Evolutionary conservation across 306 rosid species (phyloP).

Genomic region (Begonia masoniana): DNA sequence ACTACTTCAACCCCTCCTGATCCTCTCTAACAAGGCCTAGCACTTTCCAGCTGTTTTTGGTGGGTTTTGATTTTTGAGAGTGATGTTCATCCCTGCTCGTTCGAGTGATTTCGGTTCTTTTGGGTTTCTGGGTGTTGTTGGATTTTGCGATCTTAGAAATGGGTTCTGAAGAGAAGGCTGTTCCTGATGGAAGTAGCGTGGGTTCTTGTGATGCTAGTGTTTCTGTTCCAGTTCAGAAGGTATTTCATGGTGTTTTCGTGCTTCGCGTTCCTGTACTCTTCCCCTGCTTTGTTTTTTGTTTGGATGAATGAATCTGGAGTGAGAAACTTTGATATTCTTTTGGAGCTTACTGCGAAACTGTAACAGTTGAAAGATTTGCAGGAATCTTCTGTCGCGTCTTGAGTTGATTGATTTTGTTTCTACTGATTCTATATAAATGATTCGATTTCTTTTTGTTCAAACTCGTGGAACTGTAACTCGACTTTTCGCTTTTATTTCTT

Average conservation of each 20-base stretch:
- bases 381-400: too few species aligned
- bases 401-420: too few species aligned
- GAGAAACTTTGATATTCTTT: too few species aligned
- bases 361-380: too few species aligned
- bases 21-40: conserved; percentile 3
- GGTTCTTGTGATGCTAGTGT: conserved; percentile 23
- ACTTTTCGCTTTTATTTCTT: too few species aligned
- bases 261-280: not conserved
- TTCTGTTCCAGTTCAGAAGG: conserved; percentile 39
- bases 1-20: not conserved
- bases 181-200: conserved; percentile 9
- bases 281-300: not conserved
- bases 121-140: conserved; percentile 10
- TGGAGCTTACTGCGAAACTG: too few species aligned
- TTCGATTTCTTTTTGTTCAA: too few species aligned
- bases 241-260: conserved; percentile 5
- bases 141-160: conserved; percentile 20
- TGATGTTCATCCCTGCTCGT: too few species aligned
- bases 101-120: too few species aligned
- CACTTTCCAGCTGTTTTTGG: conserved; percentile 2
- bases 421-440: too few species aligned
- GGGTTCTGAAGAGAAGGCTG: conserved; percentile 34
- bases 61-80: too few species aligned
- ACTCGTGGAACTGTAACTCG: too few species aligned
- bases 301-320: not conserved